Conservation (phyloP, 1,284 basidiomycete species). For the Cryptococcus depauperatus region DNA sequence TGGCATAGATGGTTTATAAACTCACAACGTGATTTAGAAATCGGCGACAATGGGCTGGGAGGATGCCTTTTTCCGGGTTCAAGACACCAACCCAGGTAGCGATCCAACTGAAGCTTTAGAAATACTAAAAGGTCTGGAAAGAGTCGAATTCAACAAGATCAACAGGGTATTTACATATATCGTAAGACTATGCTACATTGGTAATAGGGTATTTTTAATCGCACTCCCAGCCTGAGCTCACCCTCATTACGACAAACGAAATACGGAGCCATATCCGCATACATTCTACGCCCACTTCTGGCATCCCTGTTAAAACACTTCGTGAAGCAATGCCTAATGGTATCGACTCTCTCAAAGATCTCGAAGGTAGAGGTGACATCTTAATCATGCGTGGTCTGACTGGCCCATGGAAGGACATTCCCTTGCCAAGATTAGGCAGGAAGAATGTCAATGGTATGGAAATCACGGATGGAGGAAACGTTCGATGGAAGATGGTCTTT, state of each 20-base stretch:
- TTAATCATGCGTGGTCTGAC: slow-evolving; percentile 39
- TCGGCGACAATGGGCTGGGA: slow-evolving; percentile 24
- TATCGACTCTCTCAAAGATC: slow-evolving; percentile 19
- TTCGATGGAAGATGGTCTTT: slow-evolving; percentile 36
- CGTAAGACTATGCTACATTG: slow-evolving; percentile 12
- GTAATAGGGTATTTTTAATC: neutral
- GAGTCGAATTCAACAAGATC: slow-evolving; percentile 35
- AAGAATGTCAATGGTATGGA: slow-evolving; percentile 31
- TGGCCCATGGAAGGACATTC: slow-evolving; percentile 31
- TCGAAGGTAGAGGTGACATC: slow-evolving; percentile 34
- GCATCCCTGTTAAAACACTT: slow-evolving; percentile 27
- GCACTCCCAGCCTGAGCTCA: slow-evolving; percentile 31
- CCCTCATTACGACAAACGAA: slow-evolving; percentile 25
- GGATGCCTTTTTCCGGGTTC: slow-evolving; percentile 31
- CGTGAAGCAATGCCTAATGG: slow-evolving; percentile 28
- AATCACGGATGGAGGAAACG: slow-evolving; percentile 28
- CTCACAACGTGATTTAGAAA: slow-evolving; percentile 11
- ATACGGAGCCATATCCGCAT: slow-evolving; percentile 37
- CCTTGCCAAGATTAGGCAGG: slow-evolving; percentile 36
- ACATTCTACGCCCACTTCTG: slow-evolving; percentile 27
- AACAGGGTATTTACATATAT: slow-evolving; percentile 40
- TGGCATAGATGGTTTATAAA: neutral
- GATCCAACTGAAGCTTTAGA: slow-evolving; percentile 30
- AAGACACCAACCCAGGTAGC: slow-evolving; percentile 25
- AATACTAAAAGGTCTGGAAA: slow-evolving; percentile 32